These are phyloP conservation scores for Microcyclosporella mali DNA, from an alignment of 2,329 filamentous ascomycete genomes.

Conservation along the genomic window DNA sequence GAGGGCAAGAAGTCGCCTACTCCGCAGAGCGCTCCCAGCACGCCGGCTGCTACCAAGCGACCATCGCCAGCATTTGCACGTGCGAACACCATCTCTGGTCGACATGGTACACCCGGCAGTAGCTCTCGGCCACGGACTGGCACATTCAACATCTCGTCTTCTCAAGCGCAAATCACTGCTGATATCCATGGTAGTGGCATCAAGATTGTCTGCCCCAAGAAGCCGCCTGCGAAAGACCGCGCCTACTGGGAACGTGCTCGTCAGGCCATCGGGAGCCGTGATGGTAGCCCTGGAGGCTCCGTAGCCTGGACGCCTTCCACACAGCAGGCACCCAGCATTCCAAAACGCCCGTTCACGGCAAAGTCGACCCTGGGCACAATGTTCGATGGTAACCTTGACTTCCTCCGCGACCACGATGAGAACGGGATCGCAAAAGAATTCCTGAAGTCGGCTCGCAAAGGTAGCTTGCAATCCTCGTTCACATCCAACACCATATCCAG, in stretches of 20 bases:
- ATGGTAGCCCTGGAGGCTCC: slow-evolving; percentile 27
- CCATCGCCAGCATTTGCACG: slow-evolving; percentile 4
- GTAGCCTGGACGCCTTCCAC: slow-evolving; percentile 19
- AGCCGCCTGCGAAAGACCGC: slow-evolving; percentile 14
- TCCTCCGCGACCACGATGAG: slow-evolving; percentile 65
- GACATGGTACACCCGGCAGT: neutral
- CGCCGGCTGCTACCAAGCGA: slow-evolving; percentile 15
- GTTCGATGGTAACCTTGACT: slow-evolving; percentile 43
- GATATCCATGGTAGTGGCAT: slow-evolving; percentile 18
- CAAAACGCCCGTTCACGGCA: slow-evolving; percentile 28
- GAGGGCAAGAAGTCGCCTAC: slow-evolving; percentile 9
- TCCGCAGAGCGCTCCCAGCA: slow-evolving; percentile 16
- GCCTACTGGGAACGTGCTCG: slow-evolving; percentile 29
- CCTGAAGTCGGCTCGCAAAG: slow-evolving; percentile 30
- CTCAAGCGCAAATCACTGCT: slow-evolving; percentile 16
- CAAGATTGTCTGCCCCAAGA: slow-evolving; percentile 17
- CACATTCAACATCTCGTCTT: slow-evolving; percentile 18
- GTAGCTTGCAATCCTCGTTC: slow-evolving; percentile 40
- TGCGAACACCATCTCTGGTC: slow-evolving; percentile 2
- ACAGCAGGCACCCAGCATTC: slow-evolving; percentile 15
- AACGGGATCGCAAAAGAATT: slow-evolving; percentile 41
- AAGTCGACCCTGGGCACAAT: slow-evolving; percentile 29
- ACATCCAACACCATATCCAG: slow-evolving; percentile 44
- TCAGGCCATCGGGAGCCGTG: slow-evolving; percentile 22
- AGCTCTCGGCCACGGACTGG: slow-evolving; percentile 11